These are phyloP conservation scores for Apophysomyces variabilis DNA, from an alignment of 371 early-diverging fungal genomes.

Conservation along the genomic window DNA sequence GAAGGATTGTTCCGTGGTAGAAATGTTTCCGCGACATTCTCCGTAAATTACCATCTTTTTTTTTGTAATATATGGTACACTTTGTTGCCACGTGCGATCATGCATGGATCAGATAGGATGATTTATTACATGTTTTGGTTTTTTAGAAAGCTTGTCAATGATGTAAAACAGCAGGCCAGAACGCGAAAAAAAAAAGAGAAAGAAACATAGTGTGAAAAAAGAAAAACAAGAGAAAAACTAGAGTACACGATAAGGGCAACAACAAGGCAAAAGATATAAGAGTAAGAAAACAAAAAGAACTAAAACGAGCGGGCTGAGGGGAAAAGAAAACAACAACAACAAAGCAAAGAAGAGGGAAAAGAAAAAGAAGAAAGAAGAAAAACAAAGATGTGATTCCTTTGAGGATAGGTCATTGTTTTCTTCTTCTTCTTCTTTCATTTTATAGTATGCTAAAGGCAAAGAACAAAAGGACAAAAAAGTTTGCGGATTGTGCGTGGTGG, in stretches of 20 bases:
- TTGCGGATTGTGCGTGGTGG: too few relatives aligned
- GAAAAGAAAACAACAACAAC: background rate
- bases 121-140: conserved; percentile 5
- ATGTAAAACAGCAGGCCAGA: background rate
- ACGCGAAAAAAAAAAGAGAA: background rate
- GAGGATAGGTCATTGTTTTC: too few relatives aligned
- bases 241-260: background rate
- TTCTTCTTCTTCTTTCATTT: too few relatives aligned
- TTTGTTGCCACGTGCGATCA: background rate
- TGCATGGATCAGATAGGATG: background rate
- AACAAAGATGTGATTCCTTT: too few relatives aligned
- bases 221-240: background rate
- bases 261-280: background rate
- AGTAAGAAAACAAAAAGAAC: background rate
- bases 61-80: too few relatives aligned
- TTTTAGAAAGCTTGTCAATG: background rate
- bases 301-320: conserved; percentile 1
- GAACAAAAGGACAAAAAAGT: too few relatives aligned
- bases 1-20: background rate
- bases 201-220: background rate
- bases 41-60: background rate
- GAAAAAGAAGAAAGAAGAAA: too few relatives aligned
- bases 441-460: too few relatives aligned
- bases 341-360: too few relatives aligned
- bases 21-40: conserved; percentile 4